Evolutionary conservation across 257 asterid species (phyloP).

Genomic region (Penstemon eatonii): DNA sequence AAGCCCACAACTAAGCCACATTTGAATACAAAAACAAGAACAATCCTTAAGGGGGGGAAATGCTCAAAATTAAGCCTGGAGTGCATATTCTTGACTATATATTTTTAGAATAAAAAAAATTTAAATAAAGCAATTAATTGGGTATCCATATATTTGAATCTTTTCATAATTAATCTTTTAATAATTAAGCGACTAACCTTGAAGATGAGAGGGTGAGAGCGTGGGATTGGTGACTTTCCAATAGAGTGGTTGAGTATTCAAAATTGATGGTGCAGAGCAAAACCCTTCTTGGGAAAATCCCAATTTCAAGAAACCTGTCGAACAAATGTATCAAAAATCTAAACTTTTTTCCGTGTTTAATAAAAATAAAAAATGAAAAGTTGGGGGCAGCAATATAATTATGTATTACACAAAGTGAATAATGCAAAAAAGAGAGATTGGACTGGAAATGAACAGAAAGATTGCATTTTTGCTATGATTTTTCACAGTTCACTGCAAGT

Average conservation of each 20-base stretch:
- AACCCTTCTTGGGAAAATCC: slow-evolving; percentile 59
- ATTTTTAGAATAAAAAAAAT: too few relatives aligned
- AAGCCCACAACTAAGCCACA: too few relatives aligned
- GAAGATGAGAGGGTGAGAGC: slow-evolving; percentile 87
- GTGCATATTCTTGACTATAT: too few relatives aligned
- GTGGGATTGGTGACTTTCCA: slow-evolving; percentile 93
- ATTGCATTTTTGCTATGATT: slow-evolving; percentile 47
- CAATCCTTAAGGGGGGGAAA: too few relatives aligned
- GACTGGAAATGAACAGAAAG: slow-evolving; percentile 36
- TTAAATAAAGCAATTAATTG: too few relatives aligned
- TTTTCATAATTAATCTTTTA: neutral
- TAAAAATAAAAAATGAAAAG: slow-evolving; percentile 10
- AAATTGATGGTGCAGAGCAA: slow-evolving; percentile 69
- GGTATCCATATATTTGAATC: neutral
- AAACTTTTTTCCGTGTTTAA: neutral
- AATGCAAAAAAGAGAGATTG: slow-evolving; percentile 32
- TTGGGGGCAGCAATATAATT: neutral
- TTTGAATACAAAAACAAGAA: too few relatives aligned
- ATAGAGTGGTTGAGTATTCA: slow-evolving; percentile 60
- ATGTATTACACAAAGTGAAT: slow-evolving; percentile 32
- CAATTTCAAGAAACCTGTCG: slow-evolving; percentile 12
- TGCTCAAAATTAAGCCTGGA: slow-evolving; percentile 6
- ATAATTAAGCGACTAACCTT: slow-evolving; percentile 39
- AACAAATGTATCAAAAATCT: slow-evolving; percentile 20
- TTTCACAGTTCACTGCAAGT: neutral